Evolutionary conservation across 768 basidiomycete genomes (phyloP).

Genomic region (Rhodotorula graminis): DNA sequence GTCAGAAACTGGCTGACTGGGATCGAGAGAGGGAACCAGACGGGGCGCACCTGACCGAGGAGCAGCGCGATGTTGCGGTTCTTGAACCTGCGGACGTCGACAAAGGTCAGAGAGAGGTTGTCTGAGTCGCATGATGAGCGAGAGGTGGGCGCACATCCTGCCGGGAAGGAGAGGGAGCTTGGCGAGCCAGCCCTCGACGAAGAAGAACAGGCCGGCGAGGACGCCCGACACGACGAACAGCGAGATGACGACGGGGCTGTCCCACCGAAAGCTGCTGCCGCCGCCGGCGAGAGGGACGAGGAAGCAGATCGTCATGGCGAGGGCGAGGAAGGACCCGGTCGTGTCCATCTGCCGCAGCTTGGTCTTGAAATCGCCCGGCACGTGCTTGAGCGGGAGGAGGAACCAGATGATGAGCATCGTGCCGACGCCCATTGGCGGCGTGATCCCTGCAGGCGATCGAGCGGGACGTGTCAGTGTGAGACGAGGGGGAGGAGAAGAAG

Average conservation of each 20-base stretch:
- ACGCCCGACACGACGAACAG: slow-evolving; percentile 37
- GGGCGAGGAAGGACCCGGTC: slow-evolving; percentile 42
- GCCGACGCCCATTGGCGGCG: slow-evolving; percentile 33
- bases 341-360: slow-evolving; percentile 44
- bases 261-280: slow-evolving; percentile 41
- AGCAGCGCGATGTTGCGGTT: slow-evolving; percentile 38
- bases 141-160: slow-evolving; percentile 25
- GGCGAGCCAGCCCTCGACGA: slow-evolving; percentile 35
- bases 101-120: background rate
- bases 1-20: too few relatives aligned
- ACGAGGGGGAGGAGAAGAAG: background rate
- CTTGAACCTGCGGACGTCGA: slow-evolving; percentile 36
- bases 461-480: background rate
- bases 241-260: slow-evolving; percentile 36
- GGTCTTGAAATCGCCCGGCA: slow-evolving; percentile 32
- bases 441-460: slow-evolving; percentile 26
- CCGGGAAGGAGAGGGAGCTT: slow-evolving; percentile 42
- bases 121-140: rapidly evolving
- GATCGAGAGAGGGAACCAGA: background rate
- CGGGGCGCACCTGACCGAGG: slow-evolving; percentile 14
- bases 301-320: slow-evolving; percentile 40
- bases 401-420: slow-evolving; percentile 40
- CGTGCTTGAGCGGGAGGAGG: slow-evolving; percentile 42
- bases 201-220: slow-evolving; percentile 29
- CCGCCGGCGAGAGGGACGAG: slow-evolving; percentile 44